phyloP scores from a whole-genome alignment of 306 rosid species.

The Alnus glutinosa region DNA sequence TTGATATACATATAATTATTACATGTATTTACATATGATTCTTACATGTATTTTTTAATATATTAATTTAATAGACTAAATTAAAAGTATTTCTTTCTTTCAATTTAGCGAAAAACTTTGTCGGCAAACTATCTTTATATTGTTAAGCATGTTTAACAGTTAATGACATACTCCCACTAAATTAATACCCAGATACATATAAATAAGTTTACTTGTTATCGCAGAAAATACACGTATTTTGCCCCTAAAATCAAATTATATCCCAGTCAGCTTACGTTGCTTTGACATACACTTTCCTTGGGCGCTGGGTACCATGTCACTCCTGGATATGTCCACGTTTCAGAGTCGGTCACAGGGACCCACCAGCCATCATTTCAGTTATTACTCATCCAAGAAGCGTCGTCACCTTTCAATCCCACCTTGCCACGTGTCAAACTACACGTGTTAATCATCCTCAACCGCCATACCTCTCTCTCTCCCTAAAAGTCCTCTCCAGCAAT shows the following conservation, averaged over 20 bases:
- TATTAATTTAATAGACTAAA: too few relatives aligned
- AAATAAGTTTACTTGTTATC: too few relatives aligned
- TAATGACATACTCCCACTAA: too few relatives aligned
- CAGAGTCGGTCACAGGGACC: conserved; percentile 45
- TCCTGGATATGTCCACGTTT: conserved; percentile 38
- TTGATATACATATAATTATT: too few relatives aligned
- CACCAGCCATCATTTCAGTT: conserved; percentile 17
- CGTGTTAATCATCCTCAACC: not conserved
- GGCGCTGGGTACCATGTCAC: conserved; percentile 28
- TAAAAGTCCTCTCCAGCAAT: conserved; percentile 1
- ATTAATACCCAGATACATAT: too few relatives aligned
- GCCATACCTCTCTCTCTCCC: not conserved
- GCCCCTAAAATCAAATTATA: not conserved
- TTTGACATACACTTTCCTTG: not conserved
- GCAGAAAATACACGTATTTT: not conserved
- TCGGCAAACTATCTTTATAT: too few relatives aligned
- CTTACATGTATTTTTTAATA: too few relatives aligned
- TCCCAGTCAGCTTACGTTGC: conserved; percentile 9
- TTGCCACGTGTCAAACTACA: conserved; percentile 40
- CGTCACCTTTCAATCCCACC: not conserved
- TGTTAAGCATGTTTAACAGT: too few relatives aligned
- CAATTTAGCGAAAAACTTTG: too few relatives aligned
- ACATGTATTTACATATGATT: too few relatives aligned
- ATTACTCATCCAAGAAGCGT: conserved; percentile 7
- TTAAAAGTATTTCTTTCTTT: too few relatives aligned